These are phyloP conservation scores for Marasmius tenuissimus DNA, from an alignment of 1,284 basidiomycete genomes.

Conservation along the genomic window DNA sequence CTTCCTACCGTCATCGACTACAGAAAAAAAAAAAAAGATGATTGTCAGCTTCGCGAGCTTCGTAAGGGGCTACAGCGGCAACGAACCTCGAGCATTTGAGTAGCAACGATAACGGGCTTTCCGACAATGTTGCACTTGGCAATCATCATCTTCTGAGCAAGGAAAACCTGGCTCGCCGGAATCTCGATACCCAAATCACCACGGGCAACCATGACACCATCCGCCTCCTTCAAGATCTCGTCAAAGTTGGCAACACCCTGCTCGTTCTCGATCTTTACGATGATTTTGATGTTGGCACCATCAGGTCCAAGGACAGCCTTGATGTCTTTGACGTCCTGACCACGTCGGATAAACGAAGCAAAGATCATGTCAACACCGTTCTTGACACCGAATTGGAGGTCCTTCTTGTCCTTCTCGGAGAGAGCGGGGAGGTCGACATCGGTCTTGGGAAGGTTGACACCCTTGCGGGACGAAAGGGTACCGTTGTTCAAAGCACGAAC, in stretches of 20 bases:
- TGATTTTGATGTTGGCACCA: constrained; percentile 94
- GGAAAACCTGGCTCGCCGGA: constrained; percentile 95
- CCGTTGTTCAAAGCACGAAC: constrained; percentile 96
- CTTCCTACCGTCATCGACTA: constrained; percentile 87
- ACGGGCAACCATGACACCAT: constrained; percentile 99
- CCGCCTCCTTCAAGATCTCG: constrained; percentile 89
- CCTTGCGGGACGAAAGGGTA: constrained; percentile 94
- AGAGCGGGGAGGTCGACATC: constrained; percentile 97
- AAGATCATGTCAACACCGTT: constrained; percentile 99
- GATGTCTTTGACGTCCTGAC: constrained; percentile 90
- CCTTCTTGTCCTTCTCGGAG: constrained; percentile 97
- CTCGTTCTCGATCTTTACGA: constrained; percentile 98
- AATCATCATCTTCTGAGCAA: constrained; percentile 99
- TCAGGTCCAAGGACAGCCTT: constrained; percentile 88
- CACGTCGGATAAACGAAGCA: constrained; percentile 95
- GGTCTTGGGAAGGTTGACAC: constrained; percentile 99
- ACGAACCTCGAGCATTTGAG: constrained; percentile 97
- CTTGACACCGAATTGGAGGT: constrained; percentile 93
- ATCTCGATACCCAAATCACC: constrained; percentile 98
- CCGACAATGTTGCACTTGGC: constrained; percentile 96
- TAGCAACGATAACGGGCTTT: constrained; percentile 98
- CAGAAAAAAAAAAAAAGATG: neutral
- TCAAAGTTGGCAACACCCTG: constrained; percentile 98
- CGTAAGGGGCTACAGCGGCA: constrained; percentile 5
- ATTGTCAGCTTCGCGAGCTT: constrained; percentile 13